These are phyloP conservation scores for Xylaria digitata DNA, from an alignment of 2,329 filamentous ascomycete genomes.

Conservation along the genomic window DNA sequence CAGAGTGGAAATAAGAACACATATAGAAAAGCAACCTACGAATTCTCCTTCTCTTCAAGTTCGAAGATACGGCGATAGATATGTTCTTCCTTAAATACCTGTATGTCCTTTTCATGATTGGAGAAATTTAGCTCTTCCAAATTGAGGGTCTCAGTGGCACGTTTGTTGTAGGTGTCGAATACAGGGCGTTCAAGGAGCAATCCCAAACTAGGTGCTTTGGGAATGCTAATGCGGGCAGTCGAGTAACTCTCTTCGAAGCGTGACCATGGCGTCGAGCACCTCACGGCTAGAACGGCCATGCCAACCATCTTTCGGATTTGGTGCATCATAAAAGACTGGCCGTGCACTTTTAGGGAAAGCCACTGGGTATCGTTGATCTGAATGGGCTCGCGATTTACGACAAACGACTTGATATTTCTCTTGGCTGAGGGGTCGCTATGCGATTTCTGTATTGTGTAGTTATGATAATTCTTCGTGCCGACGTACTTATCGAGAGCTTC, in stretches of 20 bases:
- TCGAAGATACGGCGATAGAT: slow-evolving; percentile 94
- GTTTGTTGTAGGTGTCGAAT: slow-evolving; percentile 88
- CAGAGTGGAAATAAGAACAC: no score
- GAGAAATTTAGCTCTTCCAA: slow-evolving; percentile 81
- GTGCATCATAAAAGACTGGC: slow-evolving; percentile 99
- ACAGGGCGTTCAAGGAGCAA: slow-evolving; percentile 90
- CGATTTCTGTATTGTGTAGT: slow-evolving; percentile 94
- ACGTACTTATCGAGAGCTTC: slow-evolving; percentile 78
- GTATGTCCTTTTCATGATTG: slow-evolving; percentile 80
- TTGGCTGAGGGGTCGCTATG: slow-evolving; percentile 85
- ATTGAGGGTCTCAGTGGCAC: slow-evolving; percentile 71
- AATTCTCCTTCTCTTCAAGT: slow-evolving; percentile 86
- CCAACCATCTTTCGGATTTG: slow-evolving; percentile 99
- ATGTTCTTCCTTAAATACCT: slow-evolving; percentile 88
- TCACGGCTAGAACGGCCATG: slow-evolving; percentile 85
- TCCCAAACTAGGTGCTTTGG: slow-evolving; percentile 91
- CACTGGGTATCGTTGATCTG: slow-evolving; percentile 93
- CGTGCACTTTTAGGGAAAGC: slow-evolving; percentile 95
- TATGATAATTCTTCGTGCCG: slow-evolving; percentile 93
- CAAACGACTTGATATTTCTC: slow-evolving; percentile 92
- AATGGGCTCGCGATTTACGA: slow-evolving; percentile 78
- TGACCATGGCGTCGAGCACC: slow-evolving; percentile 80
- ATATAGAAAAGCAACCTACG: slow-evolving; percentile 67
- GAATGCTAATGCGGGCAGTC: slow-evolving; percentile 80
- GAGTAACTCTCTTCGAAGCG: slow-evolving; percentile 82